Percentiles rank a stretch among this genome's conserved stretches.
Conservation (phyloP, 169 alveolate species). For the Condylostoma magnum region DNA sequence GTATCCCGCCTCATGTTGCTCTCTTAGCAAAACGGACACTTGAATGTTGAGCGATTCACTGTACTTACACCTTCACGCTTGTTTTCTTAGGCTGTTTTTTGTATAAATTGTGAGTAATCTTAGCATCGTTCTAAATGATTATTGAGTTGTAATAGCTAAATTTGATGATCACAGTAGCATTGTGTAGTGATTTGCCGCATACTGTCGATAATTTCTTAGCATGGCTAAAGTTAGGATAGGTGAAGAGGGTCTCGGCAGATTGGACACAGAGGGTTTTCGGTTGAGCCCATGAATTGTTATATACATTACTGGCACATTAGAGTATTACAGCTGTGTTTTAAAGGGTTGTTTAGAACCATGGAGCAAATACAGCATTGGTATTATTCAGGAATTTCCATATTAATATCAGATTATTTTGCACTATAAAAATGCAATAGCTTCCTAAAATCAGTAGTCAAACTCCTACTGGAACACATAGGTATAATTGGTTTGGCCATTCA, state of each 20-base stretch:
- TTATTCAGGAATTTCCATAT: too few species aligned
- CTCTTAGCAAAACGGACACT: constrained; percentile 44
- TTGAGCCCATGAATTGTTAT: too few species aligned
- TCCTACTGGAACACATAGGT: too few species aligned
- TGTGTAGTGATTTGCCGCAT: neutral
- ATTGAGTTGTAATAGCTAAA: neutral
- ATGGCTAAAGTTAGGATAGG: neutral
- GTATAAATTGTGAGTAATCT: neutral
- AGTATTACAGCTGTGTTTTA: too few species aligned
- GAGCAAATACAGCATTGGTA: too few species aligned
- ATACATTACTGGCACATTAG: too few species aligned
- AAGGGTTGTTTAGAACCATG: too few species aligned
- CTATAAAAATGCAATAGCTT: too few species aligned
- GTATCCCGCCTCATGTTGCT: constrained; percentile 42
- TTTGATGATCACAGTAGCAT: neutral
- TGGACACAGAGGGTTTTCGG: constrained; percentile 12
- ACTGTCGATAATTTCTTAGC: neutral
- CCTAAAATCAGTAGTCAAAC: too few species aligned
- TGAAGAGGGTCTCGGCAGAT: constrained; percentile 3
- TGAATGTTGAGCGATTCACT: constrained; percentile 45
- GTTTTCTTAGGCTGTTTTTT: neutral
- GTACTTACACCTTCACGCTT: neutral
- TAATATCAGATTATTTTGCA: too few species aligned
- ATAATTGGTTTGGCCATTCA: too few species aligned
- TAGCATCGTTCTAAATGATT: neutral